Evolutionary conservation across 495 filamentous ascomycete species (phyloP).

Genomic region (Neurospora sp.): DNA sequence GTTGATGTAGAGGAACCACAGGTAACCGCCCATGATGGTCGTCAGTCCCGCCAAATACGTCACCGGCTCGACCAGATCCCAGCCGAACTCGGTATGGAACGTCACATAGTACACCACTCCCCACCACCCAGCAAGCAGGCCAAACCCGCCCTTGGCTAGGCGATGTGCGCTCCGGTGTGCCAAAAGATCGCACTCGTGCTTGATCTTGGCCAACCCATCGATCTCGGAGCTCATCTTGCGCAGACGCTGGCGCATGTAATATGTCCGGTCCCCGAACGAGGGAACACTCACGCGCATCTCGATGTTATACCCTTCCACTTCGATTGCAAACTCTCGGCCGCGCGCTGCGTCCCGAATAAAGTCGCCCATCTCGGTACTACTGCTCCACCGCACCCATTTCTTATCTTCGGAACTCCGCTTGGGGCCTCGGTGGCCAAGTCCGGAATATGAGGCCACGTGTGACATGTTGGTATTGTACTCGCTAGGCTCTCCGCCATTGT

Average conservation of each 20-base stretch:
- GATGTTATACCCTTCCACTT: conserved; percentile 60
- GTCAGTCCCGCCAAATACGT: conserved; percentile 78
- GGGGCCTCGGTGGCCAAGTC: conserved; percentile 43
- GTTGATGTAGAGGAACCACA: conserved; percentile 92
- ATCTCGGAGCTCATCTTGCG: conserved; percentile 61
- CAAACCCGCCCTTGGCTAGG: conserved; percentile 71
- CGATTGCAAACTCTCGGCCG: conserved; percentile 72
- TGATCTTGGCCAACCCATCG: conserved; percentile 56
- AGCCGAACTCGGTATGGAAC: conserved; percentile 69
- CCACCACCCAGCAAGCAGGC: conserved; percentile 67
- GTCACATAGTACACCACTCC: conserved; percentile 65
- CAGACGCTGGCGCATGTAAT: conserved; percentile 69
- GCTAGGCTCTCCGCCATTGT: neutral
- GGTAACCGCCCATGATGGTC: conserved; percentile 78
- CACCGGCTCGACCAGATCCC: conserved; percentile 84
- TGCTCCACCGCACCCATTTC: conserved; percentile 83
- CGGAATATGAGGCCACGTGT: conserved; percentile 50
- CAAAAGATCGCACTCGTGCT: conserved; percentile 68
- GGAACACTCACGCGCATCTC: conserved; percentile 76
- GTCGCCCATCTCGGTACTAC: conserved; percentile 83
- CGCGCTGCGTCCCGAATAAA: conserved; percentile 89
- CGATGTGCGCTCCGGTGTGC: conserved; percentile 70
- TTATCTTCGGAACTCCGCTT: conserved; percentile 28
- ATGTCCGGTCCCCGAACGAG: conserved; percentile 78
- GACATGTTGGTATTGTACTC: conserved; percentile 6